Evolutionary conservation across 225 moss, liverwort and hornwort species (phyloP).

Genomic region (Asterella californica): DNA sequence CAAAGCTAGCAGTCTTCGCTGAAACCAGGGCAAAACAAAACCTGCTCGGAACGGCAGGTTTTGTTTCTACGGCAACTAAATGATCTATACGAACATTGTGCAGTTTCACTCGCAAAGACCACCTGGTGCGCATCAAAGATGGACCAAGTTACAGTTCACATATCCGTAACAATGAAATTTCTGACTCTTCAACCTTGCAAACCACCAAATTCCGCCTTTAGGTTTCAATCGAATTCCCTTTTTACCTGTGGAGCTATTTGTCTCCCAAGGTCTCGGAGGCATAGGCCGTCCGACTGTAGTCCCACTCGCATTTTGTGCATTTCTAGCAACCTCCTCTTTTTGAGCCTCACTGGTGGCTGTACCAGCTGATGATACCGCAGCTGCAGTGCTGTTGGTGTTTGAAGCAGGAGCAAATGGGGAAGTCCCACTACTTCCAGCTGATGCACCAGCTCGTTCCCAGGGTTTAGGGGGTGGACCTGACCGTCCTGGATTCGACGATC

Average conservation of each 20-base stretch:
- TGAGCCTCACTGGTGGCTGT: conserved; percentile 49
- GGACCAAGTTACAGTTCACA: too few relatives aligned
- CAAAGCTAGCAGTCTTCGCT: not conserved
- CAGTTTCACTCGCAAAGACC: too few relatives aligned
- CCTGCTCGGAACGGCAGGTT: not conserved
- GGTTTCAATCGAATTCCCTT: not conserved
- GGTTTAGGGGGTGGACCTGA: conserved; percentile 81
- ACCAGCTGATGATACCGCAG: conserved; percentile 60
- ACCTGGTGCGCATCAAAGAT: too few relatives aligned
- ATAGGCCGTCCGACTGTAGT: conserved; percentile 64
- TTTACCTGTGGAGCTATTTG: conserved; percentile 52
- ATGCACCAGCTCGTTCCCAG: conserved; percentile 77
- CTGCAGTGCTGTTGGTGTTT: conserved; percentile 62
- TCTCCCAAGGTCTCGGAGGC: conserved; percentile 97
- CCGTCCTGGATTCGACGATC: conserved; percentile 48
- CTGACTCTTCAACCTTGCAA: too few relatives aligned
- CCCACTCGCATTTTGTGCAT: conserved; percentile 29
- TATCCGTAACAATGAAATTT: too few relatives aligned
- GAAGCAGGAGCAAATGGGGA: conserved; percentile 89
- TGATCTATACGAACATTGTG: too few relatives aligned
- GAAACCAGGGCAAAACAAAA: not conserved
- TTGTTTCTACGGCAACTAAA: too few relatives aligned
- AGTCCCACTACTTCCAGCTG: conserved; percentile 52
- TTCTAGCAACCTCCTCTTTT: conserved; percentile 58
- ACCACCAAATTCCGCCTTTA: too few relatives aligned